These are phyloP conservation scores for Bullera alba DNA, from an alignment of 768 basidiomycete genomes.

Conservation along the genomic window DNA sequence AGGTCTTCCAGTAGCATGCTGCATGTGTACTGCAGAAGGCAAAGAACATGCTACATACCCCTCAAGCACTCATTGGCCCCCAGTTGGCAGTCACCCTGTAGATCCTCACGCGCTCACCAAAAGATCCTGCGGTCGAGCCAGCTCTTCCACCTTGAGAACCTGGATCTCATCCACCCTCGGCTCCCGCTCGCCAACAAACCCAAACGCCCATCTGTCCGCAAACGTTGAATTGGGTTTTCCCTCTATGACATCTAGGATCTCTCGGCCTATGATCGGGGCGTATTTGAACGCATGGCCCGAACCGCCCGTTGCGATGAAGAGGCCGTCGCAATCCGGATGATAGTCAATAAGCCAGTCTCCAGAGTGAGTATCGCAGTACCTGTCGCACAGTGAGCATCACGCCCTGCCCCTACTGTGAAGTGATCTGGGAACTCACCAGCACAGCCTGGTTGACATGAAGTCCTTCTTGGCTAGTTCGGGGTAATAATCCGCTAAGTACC, in stretches of 20 bases:
- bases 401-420: neutral
- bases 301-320: conserved; percentile 78
- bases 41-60: no score
- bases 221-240: conserved; percentile 55
- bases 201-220: conserved; percentile 59
- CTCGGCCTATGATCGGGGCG: conserved; percentile 70
- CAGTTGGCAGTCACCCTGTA: no score
- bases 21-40: no score
- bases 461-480: conserved; percentile 70
- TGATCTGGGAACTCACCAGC: conserved; percentile 59
- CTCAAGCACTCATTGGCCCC: no score
- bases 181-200: conserved; percentile 36
- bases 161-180: conserved; percentile 21
- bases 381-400: conserved; percentile 39
- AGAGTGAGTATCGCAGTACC: conserved; percentile 84
- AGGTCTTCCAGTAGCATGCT: no score
- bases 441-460: conserved; percentile 67
- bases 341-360: conserved; percentile 83
- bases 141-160: conserved; percentile 28
- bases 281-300: conserved; percentile 66
- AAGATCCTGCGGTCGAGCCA: conserved; percentile 32
- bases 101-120: neutral
- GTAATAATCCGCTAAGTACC: conserved; percentile 56
- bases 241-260: conserved; percentile 68
- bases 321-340: conserved; percentile 52